Conservation (phyloP, 2,329 filamentous ascomycete genomes). For the Verticillium dahliae region DNA sequence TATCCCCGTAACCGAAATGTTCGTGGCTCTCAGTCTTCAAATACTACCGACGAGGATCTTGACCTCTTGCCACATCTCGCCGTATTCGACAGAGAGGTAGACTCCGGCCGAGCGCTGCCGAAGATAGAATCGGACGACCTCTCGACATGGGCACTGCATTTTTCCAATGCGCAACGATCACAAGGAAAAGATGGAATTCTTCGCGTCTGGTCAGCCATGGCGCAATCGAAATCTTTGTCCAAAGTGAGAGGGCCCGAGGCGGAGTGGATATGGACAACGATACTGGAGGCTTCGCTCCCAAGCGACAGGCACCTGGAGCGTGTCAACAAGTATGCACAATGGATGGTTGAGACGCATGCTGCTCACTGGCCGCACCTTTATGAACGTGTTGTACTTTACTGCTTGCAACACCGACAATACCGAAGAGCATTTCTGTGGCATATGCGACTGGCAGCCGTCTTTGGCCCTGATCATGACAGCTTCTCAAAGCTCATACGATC, state of each 20-base stretch:
- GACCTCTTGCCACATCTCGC: not conserved
- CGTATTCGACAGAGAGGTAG: constrained; percentile 1
- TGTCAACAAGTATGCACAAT: constrained; percentile 32
- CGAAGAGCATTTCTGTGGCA: constrained; percentile 40
- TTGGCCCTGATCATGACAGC: constrained; percentile 31
- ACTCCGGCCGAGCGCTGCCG: no score
- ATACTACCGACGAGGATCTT: not conserved
- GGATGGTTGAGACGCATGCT: constrained; percentile 29
- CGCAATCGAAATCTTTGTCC: constrained; percentile 14
- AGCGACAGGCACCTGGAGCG: constrained; percentile 19
- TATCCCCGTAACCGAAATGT: not conserved
- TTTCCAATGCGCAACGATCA: constrained; percentile 12
- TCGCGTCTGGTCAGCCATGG: constrained; percentile 19
- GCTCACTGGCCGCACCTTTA: constrained; percentile 46
- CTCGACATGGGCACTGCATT: constrained; percentile 12
- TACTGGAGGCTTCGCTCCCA: constrained; percentile 19
- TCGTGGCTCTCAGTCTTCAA: not conserved
- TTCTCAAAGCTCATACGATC: constrained; percentile 36
- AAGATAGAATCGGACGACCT: constrained; percentile 4
- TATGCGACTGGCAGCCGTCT: constrained; percentile 32
- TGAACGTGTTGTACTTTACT: constrained; percentile 34
- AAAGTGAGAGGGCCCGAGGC: constrained; percentile 17
- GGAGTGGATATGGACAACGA: constrained; percentile 18
- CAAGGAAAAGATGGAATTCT: constrained; percentile 15
- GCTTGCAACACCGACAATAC: constrained; percentile 31